Conservation (phyloP, 2,329 filamentous ascomycete species). For the Diaporthe amygdali region DNA sequence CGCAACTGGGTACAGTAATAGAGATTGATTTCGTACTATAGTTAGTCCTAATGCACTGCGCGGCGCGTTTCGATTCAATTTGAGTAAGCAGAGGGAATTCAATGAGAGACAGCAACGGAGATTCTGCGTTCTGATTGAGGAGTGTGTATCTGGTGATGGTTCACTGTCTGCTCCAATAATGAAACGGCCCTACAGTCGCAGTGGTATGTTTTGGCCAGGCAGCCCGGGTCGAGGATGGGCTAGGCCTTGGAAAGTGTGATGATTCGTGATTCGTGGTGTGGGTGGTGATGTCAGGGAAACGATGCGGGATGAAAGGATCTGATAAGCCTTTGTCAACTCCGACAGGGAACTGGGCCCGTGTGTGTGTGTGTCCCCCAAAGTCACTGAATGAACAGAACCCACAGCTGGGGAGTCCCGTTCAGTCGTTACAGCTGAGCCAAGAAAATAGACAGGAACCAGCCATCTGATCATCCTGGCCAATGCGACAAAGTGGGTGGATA, state of each 20-base stretch:
- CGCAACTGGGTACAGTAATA: not conserved
- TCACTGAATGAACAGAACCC: not conserved
- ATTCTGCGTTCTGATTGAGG: not conserved
- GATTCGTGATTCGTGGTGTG: not conserved
- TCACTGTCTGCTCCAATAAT: too few relatives aligned
- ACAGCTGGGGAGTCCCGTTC: not conserved
- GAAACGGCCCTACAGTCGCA: not conserved
- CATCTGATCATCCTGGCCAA: constrained; percentile 11
- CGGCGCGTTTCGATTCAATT: not conserved
- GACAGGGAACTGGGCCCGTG: constrained; percentile 8
- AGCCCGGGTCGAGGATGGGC: not conserved
- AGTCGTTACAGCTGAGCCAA: constrained; percentile 1
- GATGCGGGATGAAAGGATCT: constrained; percentile 14
- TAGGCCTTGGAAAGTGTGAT: constrained; percentile 12
- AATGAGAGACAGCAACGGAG: not conserved
- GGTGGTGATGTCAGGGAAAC: constrained; percentile 18
- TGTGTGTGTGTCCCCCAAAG: not conserved
- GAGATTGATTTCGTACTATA: not conserved
- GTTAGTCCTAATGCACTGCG: not conserved
- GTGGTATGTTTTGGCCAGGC: not conserved
- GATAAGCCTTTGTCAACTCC: constrained; percentile 7
- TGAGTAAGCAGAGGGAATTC: not conserved
- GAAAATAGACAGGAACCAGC: not conserved
- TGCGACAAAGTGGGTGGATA: constrained; percentile 10
- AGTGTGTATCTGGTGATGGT: not conserved